Base-by-base conservation (phyloP, 116 monocot species). In the Cymodocea nodosa region DNA sequence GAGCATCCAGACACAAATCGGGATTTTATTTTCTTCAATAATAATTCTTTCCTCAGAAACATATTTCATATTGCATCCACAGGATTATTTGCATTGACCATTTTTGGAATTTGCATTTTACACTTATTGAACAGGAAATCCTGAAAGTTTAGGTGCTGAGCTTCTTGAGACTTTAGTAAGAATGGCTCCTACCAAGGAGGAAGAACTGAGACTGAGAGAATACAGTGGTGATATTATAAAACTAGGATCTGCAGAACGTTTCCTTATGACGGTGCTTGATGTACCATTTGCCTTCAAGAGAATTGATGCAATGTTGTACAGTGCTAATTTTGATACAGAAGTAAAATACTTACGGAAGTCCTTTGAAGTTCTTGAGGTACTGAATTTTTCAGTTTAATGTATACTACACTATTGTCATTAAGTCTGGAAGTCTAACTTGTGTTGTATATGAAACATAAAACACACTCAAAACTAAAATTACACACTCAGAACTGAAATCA, bases 251-350 rank as follows among this genome's bases (percentile, higher is more conserved):
- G 86, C 93, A 0, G 89, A 89, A 61, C 72, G 78, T 16, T 93
- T 93, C 59, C 55, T 93, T n/a, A 89, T 89, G 70, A 76, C 79
- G 34, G 69, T 89, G 39, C 67, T 93, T 58, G 86, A 89, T 60
- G 70, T 93, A 72, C 93, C 93, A 30, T 93, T 89, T 67, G 86
- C 89, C 19, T 93, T 93, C 63, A 83, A 76, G 69, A 79, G 93
- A 81, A 80, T 93, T 35, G 93, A 93, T 68, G 83, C 82, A 12
- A 80, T 93, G 89, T 72, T 85, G 10, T 93, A 93, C 69, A 74
- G 70, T 64, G 83, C 82, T 64, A 93, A 89, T 73, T 93, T 93
- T 62, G 89, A 93, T 51, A 70, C 80, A 34, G 93, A 93, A 72
- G 74, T 93, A 20, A 93, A 83, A 22, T 89, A 86, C 70, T 64